Base-by-base conservation (phyloP, 2,329 filamentous ascomycete genomes). In the Diaporthe sp. region DNA sequence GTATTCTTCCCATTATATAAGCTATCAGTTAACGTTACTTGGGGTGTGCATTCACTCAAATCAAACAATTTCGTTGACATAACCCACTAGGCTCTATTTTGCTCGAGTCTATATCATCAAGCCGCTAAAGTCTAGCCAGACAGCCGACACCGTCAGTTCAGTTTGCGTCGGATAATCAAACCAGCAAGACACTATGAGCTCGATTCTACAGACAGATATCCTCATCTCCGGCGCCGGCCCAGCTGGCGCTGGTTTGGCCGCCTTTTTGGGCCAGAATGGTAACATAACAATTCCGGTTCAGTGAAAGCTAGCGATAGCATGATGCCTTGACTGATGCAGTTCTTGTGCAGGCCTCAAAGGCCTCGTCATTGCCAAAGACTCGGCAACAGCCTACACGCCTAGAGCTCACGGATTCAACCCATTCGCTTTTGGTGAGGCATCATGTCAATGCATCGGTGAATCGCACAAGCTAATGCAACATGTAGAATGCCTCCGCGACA, bases 401-500 rank as follows among this genome's bases (percentile, higher is more conserved):
- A 15, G 74, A n/a, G 74, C 74, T 12, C 74, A 75, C 28, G 59
- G 72, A 13, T 61, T 75, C 6, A 75, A 75, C 25, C 70, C 74
- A 15, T 73, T 69, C 28, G 46, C 69, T 15, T 46, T 75, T 22
- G 58, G 37, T 61, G 8, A 42, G 13, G 9, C 3, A 61, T 17
- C 1, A 5, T 19, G 12, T 28, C 2, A 9, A 61, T 15, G 1
- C 6, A 0, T 28, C 37, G 3, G 3, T 9, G 6, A 28, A 9
- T 28, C 37, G 1, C 12, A 17, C 0, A 42, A 44, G 58, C 37
- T 61, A 2, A 61, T 12, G 3, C 12, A 17, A n/a, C 5, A 19
- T 28, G 9, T 28, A 42, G 88, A 85, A 70, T 85, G 83, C 75
- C 78, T 85, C 31, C 81, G 84, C 19, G 84, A 85, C 53, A 83